Evolutionary conservation across 1,139 yeast species (phyloP).

Genomic region (Pichia cactophila): DNA sequence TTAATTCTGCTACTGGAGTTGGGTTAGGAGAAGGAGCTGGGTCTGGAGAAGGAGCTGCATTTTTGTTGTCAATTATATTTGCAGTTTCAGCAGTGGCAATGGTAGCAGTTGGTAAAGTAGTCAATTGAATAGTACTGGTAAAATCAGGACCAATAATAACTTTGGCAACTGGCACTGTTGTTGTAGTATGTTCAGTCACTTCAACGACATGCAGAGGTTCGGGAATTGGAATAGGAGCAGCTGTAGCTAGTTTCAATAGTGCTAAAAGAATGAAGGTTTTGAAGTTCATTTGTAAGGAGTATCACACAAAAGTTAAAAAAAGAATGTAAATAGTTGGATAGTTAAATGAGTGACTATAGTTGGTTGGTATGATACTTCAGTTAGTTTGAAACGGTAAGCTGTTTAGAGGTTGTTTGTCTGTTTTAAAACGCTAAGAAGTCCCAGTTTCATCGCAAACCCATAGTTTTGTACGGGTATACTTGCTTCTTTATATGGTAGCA

Average conservation of each 20-base stretch:
- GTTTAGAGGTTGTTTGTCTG: not conserved
- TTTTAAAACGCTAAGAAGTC: not conserved
- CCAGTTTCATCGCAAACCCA: not conserved
- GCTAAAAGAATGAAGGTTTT: slow-evolving; percentile 7
- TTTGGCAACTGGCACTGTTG: slow-evolving; percentile 63
- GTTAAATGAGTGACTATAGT: slow-evolving; percentile 8
- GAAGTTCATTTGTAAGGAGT: slow-evolving; percentile 9
- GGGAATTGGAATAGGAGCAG: slow-evolving; percentile 18
- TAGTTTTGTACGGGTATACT: not conserved
- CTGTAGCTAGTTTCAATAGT: slow-evolving; percentile 6
- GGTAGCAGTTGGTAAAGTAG: slow-evolving; percentile 24
- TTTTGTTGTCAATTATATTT: slow-evolving; percentile 26
- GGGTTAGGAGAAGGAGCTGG: slow-evolving; percentile 5
- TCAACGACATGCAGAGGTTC: slow-evolving; percentile 29
- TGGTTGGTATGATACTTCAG: not conserved
- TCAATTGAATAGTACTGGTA: slow-evolving; percentile 50
- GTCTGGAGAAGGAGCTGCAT: slow-evolving; percentile 26
- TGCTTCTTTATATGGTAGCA: not conserved
- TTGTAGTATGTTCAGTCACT: slow-evolving; percentile 52
- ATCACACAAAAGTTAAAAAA: not conserved
- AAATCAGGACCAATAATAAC: slow-evolving; percentile 53
- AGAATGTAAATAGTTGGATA: slow-evolving; percentile 7
- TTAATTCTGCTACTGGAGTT: slow-evolving; percentile 9
- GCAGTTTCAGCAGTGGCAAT: slow-evolving; percentile 3
- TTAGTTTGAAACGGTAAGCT: not conserved